phyloP scores from a whole-genome alignment of 257 asterid species.

The Voacanga thouarsii region DNA sequence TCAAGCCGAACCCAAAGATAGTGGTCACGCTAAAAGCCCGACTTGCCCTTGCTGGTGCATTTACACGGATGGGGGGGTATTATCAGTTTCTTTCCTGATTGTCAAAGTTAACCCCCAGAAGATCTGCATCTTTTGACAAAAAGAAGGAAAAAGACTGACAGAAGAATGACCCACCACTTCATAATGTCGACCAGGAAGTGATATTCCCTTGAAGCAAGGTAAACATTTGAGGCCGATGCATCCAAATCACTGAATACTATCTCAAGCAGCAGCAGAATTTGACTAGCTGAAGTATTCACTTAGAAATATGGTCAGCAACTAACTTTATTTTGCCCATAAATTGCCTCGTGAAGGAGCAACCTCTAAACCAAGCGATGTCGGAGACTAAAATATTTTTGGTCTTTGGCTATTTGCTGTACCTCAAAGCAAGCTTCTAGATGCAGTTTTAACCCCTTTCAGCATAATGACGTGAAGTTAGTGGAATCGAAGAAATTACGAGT shows the following conservation, averaged over 20 bases:
- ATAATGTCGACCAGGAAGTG: neutral
- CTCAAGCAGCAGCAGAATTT: neutral
- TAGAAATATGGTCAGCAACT: neutral
- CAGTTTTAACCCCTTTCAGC: neutral
- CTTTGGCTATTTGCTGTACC: neutral
- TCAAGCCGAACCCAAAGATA: neutral
- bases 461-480: neutral
- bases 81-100: neutral
- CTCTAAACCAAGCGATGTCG: too few species aligned
- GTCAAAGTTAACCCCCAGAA: neutral
- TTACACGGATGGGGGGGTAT: neutral
- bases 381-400: neutral
- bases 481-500: neutral
- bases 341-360: neutral
- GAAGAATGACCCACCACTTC: too few species aligned
- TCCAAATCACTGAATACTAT: neutral
- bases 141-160: neutral
- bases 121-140: neutral
- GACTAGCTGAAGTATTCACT: neutral
- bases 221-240: neutral
- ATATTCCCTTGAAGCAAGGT: neutral
- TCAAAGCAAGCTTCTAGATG: neutral
- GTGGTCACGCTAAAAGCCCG: neutral
- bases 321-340: neutral
- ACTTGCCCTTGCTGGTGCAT: neutral